Evolutionary conservation across 108 stramenopile species (phyloP).

Genomic region (Epithemia pelagica): DNA sequence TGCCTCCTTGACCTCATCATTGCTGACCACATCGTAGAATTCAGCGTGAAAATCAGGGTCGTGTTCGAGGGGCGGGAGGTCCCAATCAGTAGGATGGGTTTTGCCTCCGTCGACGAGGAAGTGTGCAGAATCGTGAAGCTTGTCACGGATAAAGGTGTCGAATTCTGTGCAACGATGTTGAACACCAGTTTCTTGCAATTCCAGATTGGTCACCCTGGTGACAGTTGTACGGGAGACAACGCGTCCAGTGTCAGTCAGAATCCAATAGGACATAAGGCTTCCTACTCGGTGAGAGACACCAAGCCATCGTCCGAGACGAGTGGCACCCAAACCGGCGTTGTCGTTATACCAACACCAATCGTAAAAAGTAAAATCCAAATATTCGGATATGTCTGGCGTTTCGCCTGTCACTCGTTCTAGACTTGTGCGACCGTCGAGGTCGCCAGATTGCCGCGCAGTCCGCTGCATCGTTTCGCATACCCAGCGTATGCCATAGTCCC

Average conservation of each 20-base stretch:
- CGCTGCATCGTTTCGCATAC: constrained; percentile 4
- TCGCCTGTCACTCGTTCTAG: constrained; percentile 30
- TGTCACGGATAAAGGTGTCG: constrained; percentile 1
- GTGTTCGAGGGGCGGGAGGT: too few relatives aligned
- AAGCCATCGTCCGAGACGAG: constrained; percentile 27
- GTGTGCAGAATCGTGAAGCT: not conserved
- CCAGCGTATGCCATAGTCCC: constrained; percentile 26
- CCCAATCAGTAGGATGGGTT: too few relatives aligned
- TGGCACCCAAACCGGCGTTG: constrained; percentile 2
- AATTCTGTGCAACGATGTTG: constrained; percentile 1
- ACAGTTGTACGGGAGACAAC: constrained; percentile 22
- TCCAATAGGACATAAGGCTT: constrained; percentile 27
- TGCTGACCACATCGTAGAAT: not conserved
- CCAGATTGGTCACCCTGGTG: constrained; percentile 21
- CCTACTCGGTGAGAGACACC: constrained; percentile 34
- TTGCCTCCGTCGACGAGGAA: not conserved
- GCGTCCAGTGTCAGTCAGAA: constrained; percentile 16
- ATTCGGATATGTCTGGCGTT: constrained; percentile 34
- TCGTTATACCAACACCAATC: constrained; percentile 29
- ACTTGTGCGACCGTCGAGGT: constrained; percentile 7
- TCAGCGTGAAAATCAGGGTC: not conserved
- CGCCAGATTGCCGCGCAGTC: too few relatives aligned
- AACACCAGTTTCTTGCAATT: constrained; percentile 5
- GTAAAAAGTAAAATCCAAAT: constrained; percentile 31
- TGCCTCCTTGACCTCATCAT: not conserved